These are phyloP conservation scores for Spinellus fusiger DNA, from an alignment of 192 early-diverging fungal species.

Conservation along the genomic window DNA sequence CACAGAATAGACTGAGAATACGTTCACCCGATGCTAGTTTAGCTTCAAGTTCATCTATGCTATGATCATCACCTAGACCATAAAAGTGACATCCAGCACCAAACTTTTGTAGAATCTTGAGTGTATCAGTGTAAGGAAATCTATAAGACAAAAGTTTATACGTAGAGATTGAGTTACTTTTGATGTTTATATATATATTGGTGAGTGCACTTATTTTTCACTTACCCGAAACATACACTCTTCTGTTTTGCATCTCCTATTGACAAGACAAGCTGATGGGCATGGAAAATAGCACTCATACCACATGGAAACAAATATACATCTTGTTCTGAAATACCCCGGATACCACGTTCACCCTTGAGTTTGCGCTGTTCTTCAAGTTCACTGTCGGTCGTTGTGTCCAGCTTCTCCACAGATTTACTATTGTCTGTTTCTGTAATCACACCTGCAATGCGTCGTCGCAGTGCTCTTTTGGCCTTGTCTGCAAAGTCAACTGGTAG, in stretches of 20 bases:
- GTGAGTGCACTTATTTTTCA: neutral
- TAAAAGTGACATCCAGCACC: slow-evolving; percentile 84
- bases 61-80: slow-evolving; percentile 72
- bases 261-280: slow-evolving; percentile 59
- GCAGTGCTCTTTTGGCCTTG: slow-evolving; percentile 67
- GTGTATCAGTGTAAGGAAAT: slow-evolving; percentile 94
- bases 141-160: slow-evolving; percentile 26
- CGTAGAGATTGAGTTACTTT: neutral
- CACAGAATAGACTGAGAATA: slow-evolving; percentile 82
- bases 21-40: slow-evolving; percentile 55
- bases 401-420: neutral
- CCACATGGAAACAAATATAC: slow-evolving; percentile 87
- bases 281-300: slow-evolving; percentile 91
- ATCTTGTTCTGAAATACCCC: slow-evolving; percentile 62
- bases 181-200: neutral
- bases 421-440: slow-evolving; percentile 33
- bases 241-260: slow-evolving; percentile 48
- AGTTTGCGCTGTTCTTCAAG: slow-evolving; percentile 36
- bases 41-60: slow-evolving; percentile 68
- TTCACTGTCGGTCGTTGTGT: slow-evolving; percentile 30
- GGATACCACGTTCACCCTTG: slow-evolving; percentile 41
- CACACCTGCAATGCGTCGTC: slow-evolving; percentile 82
- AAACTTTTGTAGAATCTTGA: slow-evolving; percentile 95
- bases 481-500: slow-evolving; percentile 60
- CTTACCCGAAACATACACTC: slow-evolving; percentile 86